Evolutionary conservation across 805 yeast species (phyloP), one percentile per base, ranked within the genome.

Genomic region (Cyberlindnera bimundalis): DNA sequence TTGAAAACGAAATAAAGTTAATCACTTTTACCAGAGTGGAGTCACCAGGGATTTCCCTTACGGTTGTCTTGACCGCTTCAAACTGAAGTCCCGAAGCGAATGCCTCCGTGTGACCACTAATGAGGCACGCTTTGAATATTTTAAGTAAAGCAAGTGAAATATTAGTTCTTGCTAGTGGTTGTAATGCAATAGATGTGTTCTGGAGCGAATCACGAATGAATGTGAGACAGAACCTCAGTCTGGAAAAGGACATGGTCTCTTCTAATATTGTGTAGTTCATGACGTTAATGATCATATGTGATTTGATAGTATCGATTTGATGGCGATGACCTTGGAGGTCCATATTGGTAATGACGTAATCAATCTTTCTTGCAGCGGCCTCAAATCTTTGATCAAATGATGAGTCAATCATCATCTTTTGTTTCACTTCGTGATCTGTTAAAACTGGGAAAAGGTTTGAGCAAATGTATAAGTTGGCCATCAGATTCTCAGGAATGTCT

Each of bases 371-470:
- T 0, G 52, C 35, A 3, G 48, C 55, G 1, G 56, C 41, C 27
- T 56, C 59, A 40, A 56, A 46, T 9, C 39, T 40, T 16, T 43
- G 52, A 25, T 57, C 60, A 29, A 45, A 46, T 2, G 59, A 43
- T 5, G 39, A 9, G 23, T 50, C 53, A 16, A 57, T 32, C 41
- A 53, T 31, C 35, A 57, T 23, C n/a, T 47, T 51, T 19, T 36
- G 42, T 36, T 43, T 43, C 20, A 56, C 40, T 17, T 52, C 57
- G 8, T 39, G 18, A 28, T 55, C 57, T 10, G 52, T 49, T 35
- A 57, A 29, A 1, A 56, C 30, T 4, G 56, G 53, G 25, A 56
- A 50, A 15, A 56, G 26, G 17, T 55, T 56, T 3, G 43, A 19
- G 11, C 50, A 42, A 0, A 51, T 49, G 10, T 52, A 45, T 7